Percentiles rank a stretch among this genome's conserved stretches.
Evolutionary conservation across 352 stramenopile genomes (phyloP).

Genomic region (Chrysophaeum taylorii): DNA sequence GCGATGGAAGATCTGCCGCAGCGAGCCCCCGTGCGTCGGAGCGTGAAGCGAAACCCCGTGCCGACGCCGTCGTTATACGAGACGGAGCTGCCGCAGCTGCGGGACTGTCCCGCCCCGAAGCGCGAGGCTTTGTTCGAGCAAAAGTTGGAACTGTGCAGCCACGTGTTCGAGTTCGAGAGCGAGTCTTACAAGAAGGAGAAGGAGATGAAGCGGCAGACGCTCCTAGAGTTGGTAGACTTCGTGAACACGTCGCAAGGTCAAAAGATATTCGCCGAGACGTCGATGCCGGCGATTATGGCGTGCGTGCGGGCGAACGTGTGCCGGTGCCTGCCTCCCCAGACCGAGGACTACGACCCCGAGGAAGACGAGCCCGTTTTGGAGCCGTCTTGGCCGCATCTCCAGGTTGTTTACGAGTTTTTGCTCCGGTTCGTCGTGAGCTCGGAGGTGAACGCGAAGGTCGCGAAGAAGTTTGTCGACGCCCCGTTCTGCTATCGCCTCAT

Average conservation of each 20-base stretch:
- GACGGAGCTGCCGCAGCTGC: slow-evolving; percentile 3
- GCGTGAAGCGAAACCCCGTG: neutral
- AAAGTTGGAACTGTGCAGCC: slow-evolving; percentile 81
- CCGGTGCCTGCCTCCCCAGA: slow-evolving; percentile 67
- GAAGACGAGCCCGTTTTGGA: slow-evolving; percentile 95
- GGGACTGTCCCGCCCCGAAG: neutral
- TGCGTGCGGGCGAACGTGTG: slow-evolving; percentile 44
- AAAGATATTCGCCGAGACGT: slow-evolving; percentile 89
- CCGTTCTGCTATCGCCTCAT: slow-evolving; percentile 76
- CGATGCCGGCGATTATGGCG: slow-evolving; percentile 82
- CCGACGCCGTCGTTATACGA: neutral
- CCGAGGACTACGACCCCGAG: slow-evolving; percentile 95
- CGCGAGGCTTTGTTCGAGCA: slow-evolving; percentile 69
- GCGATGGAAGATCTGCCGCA: neutral
- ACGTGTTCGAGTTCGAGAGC: slow-evolving; percentile 84
- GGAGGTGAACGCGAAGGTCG: slow-evolving; percentile 93
- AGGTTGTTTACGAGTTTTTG: slow-evolving; percentile 99
- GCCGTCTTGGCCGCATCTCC: slow-evolving; percentile 89
- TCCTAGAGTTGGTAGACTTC: slow-evolving; percentile 98
- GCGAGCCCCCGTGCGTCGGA: neutral
- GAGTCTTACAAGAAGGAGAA: slow-evolving; percentile 20
- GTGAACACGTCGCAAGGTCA: slow-evolving; percentile 82
- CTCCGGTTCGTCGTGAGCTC: slow-evolving; percentile 90
- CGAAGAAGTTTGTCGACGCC: slow-evolving; percentile 91
- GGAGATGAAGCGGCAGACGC: slow-evolving; percentile 95